Percentiles rank a stretch among this genome's conserved stretches.
Conservation (phyloP, 768 basidiomycete species). For the Dendrothele bispora region DNA sequence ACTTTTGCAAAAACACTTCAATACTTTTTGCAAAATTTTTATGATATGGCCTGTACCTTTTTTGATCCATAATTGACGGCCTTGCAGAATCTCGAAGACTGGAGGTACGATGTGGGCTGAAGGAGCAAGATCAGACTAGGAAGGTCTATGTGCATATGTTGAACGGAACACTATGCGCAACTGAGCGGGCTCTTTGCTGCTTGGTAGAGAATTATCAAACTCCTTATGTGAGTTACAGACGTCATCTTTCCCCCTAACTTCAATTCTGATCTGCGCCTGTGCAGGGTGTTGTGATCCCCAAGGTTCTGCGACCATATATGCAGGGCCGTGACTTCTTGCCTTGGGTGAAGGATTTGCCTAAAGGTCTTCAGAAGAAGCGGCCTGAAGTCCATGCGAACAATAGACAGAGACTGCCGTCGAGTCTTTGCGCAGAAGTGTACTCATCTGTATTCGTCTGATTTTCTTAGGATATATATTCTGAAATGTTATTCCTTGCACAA, state of each 20-base stretch:
- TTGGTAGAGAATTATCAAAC: slow-evolving; percentile 99
- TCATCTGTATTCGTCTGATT: no score
- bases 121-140: slow-evolving; percentile 84
- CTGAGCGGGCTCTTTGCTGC: slow-evolving; percentile 95
- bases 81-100: slow-evolving; percentile 83
- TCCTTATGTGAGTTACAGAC: slow-evolving; percentile 65
- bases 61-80: background rate
- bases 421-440: no score
- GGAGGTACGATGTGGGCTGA: slow-evolving; percentile 92
- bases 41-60: no score
- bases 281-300: slow-evolving; percentile 67
- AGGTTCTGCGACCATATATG: slow-evolving; percentile 93
- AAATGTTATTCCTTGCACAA: no score
- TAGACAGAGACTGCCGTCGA: no score
- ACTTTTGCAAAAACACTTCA: no score
- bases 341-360: slow-evolving; percentile 80
- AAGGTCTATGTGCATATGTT: slow-evolving; percentile 99
- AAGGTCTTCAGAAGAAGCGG: slow-evolving; percentile 76
- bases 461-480: no score
- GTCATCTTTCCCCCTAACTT: background rate
- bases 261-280: background rate
- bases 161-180: slow-evolving; percentile 96
- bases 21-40: no score
- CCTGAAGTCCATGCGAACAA: no score
- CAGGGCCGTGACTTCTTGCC: slow-evolving; percentile 89